phyloP scores from a whole-genome alignment of 2,329 filamentous ascomycete genomes.

The Colletotrichum sojae region DNA sequence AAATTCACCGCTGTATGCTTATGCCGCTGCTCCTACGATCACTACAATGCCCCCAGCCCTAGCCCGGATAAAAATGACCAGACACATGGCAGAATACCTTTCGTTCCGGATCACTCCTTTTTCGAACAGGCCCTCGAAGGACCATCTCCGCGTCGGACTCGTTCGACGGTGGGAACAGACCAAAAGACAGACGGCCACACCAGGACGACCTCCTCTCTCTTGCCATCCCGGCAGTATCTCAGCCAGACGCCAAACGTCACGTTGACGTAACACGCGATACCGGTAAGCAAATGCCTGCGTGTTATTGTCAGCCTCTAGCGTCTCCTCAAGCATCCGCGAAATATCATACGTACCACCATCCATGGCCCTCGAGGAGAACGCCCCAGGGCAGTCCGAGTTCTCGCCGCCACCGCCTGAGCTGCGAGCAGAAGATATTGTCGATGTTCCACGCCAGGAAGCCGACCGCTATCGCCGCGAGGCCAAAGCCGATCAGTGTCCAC shows the following conservation, averaged over 20 bases:
- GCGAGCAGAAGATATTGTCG: slow-evolving; percentile 82
- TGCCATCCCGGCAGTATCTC: slow-evolving; percentile 11
- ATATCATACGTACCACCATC: slow-evolving; percentile 73
- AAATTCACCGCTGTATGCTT: no score
- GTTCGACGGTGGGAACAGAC: background rate
- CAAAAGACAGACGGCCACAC: slow-evolving; percentile 2
- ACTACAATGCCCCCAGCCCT: no score
- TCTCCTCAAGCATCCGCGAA: background rate
- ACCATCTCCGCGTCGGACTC: background rate
- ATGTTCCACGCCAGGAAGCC: slow-evolving; percentile 81
- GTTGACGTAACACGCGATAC: slow-evolving; percentile 12
- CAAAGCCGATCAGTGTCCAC: slow-evolving; percentile 79
- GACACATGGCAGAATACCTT: no score
- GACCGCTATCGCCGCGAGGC: slow-evolving; percentile 44
- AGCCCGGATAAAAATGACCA: no score
- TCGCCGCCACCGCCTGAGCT: slow-evolving; percentile 75
- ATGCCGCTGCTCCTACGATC: no score
- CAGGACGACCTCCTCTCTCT: slow-evolving; percentile 9
- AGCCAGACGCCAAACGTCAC: slow-evolving; percentile 12
- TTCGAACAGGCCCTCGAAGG: no score
- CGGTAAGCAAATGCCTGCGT: background rate
- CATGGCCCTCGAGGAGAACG: slow-evolving; percentile 73
- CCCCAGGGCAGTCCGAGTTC: slow-evolving; percentile 84
- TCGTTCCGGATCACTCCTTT: no score
- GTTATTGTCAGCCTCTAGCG: background rate